Evolutionary conservation across 1,139 yeast genomes (phyloP), one percentile per base, ranked within the genome.

Genomic region (Protomyces pachydermus): DNA sequence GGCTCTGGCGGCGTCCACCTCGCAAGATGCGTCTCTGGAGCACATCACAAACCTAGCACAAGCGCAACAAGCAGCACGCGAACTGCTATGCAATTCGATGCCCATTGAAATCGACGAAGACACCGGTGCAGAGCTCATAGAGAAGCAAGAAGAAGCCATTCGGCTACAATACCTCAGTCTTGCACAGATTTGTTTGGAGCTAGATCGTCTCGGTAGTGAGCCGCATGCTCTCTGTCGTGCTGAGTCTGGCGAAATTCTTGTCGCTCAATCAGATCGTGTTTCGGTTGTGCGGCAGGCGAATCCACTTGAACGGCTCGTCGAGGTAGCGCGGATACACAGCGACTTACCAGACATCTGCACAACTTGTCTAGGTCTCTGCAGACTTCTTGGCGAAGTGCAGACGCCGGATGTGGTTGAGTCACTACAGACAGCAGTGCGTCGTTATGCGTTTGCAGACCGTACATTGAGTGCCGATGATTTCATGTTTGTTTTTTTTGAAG

Each of bases 381-480:
- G 42, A 6, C n/a, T 48, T 16, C 39, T 58, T 8, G 28, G 42
- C 14, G 56, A 51, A 3, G 34, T 28, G 1, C 37, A 51, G 46
- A 58, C 35, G 14, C 42, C 39, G 10, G 56, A 58, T 25, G 28
- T 42, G 32, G 42, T 56, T 45, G 16, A 58, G 1, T 20, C n/a
- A 28, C 51, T 18, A 14, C 56, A n/a, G 37, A 42, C n/a, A 10
- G 20, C 34, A 16, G 9, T 58, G 18, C 45, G 45, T 8, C 34
- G 23, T 28, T 51, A 53, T 23, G 34, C 52, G 20, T 16, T 52
- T 4, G 34, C 56, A 16, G 62, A 58, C 12, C 42, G 62, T n/a
- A 58, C 62, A 5, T 16, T 58, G 32, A 52, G 62, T 28, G 62
- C 62, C 3, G 56, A 58, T 25, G 62, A 58, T 23, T 37, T 50